phyloP scores from a whole-genome alignment of 176 grass and related monocot species.

The Lolium multiflorum region DNA sequence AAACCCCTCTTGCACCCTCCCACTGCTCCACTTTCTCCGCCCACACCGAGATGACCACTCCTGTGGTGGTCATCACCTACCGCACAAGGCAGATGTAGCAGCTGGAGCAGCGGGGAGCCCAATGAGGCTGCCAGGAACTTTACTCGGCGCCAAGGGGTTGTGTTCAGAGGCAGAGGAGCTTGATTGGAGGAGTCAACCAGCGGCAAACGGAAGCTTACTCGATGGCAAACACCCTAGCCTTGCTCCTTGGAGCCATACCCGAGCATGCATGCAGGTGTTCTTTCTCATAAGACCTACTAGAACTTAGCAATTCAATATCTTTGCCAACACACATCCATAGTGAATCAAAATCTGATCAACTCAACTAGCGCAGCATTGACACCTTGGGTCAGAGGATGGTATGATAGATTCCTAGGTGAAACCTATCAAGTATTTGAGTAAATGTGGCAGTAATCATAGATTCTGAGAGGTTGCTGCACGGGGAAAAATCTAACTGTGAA shows the following conservation, averaged over 20 bases:
- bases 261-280: neutral
- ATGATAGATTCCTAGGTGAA: neutral
- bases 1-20: neutral
- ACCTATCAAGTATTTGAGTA: constrained; percentile 19
- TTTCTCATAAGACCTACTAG: neutral
- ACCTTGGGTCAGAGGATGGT: neutral
- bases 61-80: neutral
- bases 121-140: neutral
- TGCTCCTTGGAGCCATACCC: neutral
- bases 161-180: constrained; percentile 9
- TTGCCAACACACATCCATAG: neutral
- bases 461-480: neutral
- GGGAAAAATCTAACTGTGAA: neutral
- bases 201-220: neutral
- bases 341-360: neutral
- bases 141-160: neutral
- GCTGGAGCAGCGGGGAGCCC: neutral
- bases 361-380: neutral
- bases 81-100: neutral
- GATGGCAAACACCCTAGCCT: neutral
- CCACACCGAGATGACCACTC: neutral
- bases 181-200: neutral
- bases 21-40: neutral
- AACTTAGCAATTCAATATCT: constrained; percentile 1
- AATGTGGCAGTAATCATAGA: neutral